Percentiles rank a stretch among this genome's conserved stretches.
phyloP scores from a whole-genome alignment of 2,329 filamentous ascomycete species.

The Triangularia setosa region DNA sequence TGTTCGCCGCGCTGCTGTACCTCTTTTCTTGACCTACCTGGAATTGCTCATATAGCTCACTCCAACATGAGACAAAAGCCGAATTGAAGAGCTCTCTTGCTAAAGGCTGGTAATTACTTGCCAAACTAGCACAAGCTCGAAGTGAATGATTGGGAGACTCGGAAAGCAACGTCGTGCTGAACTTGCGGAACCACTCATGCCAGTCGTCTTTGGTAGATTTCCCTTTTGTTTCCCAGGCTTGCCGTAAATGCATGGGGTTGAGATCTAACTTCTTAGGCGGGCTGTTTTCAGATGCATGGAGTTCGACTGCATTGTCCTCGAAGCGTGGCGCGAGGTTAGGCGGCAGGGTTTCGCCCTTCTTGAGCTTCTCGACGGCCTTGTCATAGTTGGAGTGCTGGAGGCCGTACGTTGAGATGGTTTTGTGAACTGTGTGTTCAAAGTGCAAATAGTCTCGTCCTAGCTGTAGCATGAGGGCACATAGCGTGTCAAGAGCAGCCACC shows the following conservation, averaged over 20 bases:
- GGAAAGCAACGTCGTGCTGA: conserved; percentile 90
- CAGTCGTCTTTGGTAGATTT: conserved; percentile 98
- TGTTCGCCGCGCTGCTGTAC: background rate
- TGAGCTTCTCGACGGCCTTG: conserved; percentile 83
- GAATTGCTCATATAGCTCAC: conserved; percentile 92
- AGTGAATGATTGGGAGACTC: conserved; percentile 96
- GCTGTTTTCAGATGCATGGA: conserved; percentile 72
- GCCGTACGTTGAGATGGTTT: conserved; percentile 72
- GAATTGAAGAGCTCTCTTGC: conserved; percentile 96
- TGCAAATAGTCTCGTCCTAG: conserved; percentile 92
- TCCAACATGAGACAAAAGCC: conserved; percentile 98
- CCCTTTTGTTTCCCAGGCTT: conserved; percentile 93
- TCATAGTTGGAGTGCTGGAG: conserved; percentile 91
- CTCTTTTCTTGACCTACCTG: conserved; percentile 43
- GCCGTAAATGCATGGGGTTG: conserved; percentile 95
- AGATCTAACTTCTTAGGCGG: conserved; percentile 90
- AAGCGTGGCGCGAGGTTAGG: conserved; percentile 89
- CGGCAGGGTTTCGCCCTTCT: conserved; percentile 91
- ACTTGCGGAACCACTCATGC: conserved; percentile 97
- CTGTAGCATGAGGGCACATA: conserved; percentile 93
- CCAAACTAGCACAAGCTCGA: conserved; percentile 85
- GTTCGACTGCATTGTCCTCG: conserved; percentile 72
- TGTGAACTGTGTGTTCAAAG: conserved; percentile 90
- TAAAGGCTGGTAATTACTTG: conserved; percentile 85
- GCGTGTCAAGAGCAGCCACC: conserved; percentile 81